Base-by-base conservation (phyloP, 73 alveolate genomes). In the Breviolum minutum region DNA sequence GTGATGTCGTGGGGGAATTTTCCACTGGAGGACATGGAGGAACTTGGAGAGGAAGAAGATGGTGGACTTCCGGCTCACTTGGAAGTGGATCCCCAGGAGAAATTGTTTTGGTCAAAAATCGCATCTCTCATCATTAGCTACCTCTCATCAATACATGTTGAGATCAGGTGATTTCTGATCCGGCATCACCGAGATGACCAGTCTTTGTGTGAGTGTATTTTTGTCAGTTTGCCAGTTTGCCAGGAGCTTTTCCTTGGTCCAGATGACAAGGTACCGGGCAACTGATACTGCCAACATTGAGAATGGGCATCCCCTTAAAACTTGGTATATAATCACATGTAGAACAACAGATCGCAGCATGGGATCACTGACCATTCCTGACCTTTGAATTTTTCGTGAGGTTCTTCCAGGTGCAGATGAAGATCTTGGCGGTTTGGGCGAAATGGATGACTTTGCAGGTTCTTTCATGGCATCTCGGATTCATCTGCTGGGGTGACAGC, bases 211-310 rank as follows among this genome's bases (percentile, higher is more conserved):
- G 8, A n/a, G 24, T 26, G 54, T 6, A 8, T 60, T 27, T 9
- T 60, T 26, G 30, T n/a, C 30, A 26, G 17, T 16, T n/a, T 20
- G 62, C 77, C 30, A 26, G 17, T 16, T n/a, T 20, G 62, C 77
- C 95, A 90, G 98, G 99, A 94, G 82, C 99, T 94, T 24, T 94
- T 94, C 94, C 85, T 94, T 17, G 94, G 94, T 8, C 99, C 99
- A 7, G 90, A 94, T 71, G 99, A 94, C 99, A 94, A 94, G 99
- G 99, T 82, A n/a, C 8, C n/a, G 63, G 48, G 83, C 13, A 11
- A 81, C 32, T 32, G 83, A 3, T 40, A 40, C 5, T 40, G 54
- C 54, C 54, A 40, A 40, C 54, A 3, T 40, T 40, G 54, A 40
- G 54, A 40, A 40, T 40, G 54, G 54, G 54, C 54, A 40, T 40